phyloP scores from a whole-genome alignment of 2,329 filamentous ascomycete species.

The Leptographium flavum region DNA sequence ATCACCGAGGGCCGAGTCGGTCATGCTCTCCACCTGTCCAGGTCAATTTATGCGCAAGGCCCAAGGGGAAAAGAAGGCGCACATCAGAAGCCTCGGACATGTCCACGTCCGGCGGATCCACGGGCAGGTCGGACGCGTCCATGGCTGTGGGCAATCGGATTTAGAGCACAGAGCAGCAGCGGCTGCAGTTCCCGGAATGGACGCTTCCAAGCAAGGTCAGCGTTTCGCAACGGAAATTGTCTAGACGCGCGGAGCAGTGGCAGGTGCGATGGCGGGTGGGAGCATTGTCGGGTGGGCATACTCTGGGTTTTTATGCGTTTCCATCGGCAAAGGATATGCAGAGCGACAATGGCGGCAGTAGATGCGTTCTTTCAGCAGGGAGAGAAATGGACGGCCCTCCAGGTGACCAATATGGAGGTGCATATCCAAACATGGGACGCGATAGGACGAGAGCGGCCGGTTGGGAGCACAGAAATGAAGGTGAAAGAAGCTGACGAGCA shows the following conservation, averaged over 20 bases:
- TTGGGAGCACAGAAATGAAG: neutral
- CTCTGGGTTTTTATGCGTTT: neutral
- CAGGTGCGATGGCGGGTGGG: neutral
- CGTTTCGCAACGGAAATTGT: neutral
- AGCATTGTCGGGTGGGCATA: neutral
- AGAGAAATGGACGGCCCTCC: neutral
- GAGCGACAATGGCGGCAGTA: neutral
- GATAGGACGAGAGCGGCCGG: constrained; percentile 5
- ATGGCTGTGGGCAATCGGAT: neutral
- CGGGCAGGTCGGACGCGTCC: neutral
- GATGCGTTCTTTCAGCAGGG: neutral
- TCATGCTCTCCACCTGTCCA: neutral
- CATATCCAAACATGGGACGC: too few relatives aligned
- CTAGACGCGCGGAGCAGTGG: neutral
- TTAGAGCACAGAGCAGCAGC: constrained; percentile 7
- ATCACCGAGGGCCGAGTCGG: constrained; percentile 17
- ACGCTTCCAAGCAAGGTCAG: constrained; percentile 10
- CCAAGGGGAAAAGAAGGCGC: neutral
- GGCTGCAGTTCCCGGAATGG: constrained; percentile 9
- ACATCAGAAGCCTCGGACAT: neutral
- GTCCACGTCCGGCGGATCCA: neutral
- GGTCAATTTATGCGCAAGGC: neutral
- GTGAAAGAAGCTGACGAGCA: neutral
- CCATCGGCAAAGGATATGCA: neutral
- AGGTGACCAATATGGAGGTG: neutral